These are phyloP conservation scores for Fusarium ramigenum DNA, from an alignment of 2,329 filamentous ascomycete species.

Conservation along the genomic window DNA sequence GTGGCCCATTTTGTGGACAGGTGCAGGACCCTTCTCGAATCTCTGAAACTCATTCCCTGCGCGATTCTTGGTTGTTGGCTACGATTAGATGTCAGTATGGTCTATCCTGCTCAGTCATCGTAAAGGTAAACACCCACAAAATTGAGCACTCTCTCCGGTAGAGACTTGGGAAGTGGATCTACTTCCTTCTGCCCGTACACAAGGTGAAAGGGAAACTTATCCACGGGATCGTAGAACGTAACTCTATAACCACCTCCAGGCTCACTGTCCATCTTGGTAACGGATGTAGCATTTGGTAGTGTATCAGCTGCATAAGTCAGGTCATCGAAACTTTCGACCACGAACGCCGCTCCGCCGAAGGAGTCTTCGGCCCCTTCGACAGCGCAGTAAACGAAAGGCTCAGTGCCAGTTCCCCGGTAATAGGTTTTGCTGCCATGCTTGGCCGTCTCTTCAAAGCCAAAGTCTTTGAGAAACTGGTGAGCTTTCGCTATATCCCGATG, in stretches of 20 bases:
- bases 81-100: fast-evolving
- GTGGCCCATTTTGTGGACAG: not conserved
- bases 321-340: not conserved
- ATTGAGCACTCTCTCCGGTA: not conserved
- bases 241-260: not conserved
- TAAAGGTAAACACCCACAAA: fast-evolving
- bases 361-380: not conserved
- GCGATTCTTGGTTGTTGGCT: not conserved
- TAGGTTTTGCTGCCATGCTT: fast-evolving
- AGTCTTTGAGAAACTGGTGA: not conserved
- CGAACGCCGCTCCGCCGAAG: not conserved
- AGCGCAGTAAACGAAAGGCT: not conserved
- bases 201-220: not conserved
- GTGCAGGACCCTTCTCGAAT: not conserved
- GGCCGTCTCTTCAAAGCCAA: not conserved
- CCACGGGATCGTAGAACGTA: not conserved
- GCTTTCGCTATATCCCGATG: not conserved
- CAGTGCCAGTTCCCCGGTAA: not conserved
- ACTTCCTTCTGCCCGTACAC: not conserved
- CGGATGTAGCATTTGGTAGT: not conserved
- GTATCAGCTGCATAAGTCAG: not conserved
- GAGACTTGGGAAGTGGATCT: not conserved
- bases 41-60: not conserved
- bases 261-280: not conserved
- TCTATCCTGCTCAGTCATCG: fast-evolving